Conservation (phyloP, 1,284 basidiomycete genomes). For the Apiotrichum gracile region DNA sequence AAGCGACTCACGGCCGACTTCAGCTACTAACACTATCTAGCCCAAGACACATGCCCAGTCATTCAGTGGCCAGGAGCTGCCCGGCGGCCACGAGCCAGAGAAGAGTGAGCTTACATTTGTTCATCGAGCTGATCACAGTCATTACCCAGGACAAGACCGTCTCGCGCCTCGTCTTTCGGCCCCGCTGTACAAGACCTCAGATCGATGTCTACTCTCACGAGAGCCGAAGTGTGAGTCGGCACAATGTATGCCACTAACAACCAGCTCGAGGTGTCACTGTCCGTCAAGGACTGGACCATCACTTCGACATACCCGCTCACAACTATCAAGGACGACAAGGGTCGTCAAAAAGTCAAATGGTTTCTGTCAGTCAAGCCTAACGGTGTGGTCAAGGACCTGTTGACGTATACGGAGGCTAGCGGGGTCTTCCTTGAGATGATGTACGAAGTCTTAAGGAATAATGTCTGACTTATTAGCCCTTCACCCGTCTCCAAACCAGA, state of each 20-base stretch:
- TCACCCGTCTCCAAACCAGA: not conserved
- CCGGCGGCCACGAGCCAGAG: conserved; percentile 34
- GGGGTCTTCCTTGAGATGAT: conserved; percentile 39
- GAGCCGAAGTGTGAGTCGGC: conserved; percentile 28
- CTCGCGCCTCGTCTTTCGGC: conserved; percentile 38
- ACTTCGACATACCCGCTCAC: conserved; percentile 38
- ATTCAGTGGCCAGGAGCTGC: conserved; percentile 35
- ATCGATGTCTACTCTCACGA: conserved; percentile 37
- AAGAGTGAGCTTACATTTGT: conserved; percentile 24
- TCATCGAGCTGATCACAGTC: not conserved
- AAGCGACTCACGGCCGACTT: not conserved
- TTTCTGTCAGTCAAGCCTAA: conserved; percentile 34
- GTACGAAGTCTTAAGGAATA: conserved; percentile 10
- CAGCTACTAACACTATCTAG: conserved; percentile 12
- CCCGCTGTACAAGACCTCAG: conserved; percentile 30
- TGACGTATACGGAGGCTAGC: conserved; percentile 32
- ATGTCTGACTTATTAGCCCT: not conserved
- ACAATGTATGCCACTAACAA: not conserved
- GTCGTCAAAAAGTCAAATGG: conserved; percentile 33
- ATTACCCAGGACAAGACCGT: conserved; percentile 32
- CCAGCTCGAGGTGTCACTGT: conserved; percentile 38
- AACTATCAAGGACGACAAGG: conserved; percentile 23
- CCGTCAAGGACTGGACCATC: conserved; percentile 39
- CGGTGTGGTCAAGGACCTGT: conserved; percentile 37
- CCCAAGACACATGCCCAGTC: conserved; percentile 28